A percentile compares a stretch with the other conserved stretches of the same genome.
phyloP scores from a whole-genome alignment of 371 early-diverging fungal genomes.

The Ecytonucleospora hepatopenaei region DNA sequence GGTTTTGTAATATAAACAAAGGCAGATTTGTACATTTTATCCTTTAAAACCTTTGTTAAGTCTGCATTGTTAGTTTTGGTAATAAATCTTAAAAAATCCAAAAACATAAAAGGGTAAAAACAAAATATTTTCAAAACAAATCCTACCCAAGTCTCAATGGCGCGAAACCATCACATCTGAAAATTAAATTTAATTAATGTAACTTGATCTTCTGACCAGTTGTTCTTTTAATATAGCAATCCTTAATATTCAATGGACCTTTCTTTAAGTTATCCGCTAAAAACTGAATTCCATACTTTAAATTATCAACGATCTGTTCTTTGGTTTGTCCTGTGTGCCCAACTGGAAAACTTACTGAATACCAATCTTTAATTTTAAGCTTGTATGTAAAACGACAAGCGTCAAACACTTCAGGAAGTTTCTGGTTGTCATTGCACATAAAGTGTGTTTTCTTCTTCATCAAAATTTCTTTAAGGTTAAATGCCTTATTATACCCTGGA shows the following conservation, averaged over 20 bases:
- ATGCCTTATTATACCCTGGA: conserved; percentile 90
- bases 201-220: conserved; percentile 72
- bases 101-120: background rate
- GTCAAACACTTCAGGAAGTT: conserved; percentile 73
- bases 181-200: conserved; percentile 41
- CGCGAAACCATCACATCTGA: conserved; percentile 9
- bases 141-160: conserved; percentile 24
- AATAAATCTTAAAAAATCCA: background rate
- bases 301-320: conserved; percentile 83
- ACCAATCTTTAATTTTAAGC: conserved; percentile 95
- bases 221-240: conserved; percentile 86
- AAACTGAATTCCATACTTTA: conserved; percentile 89
- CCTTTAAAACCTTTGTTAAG: conserved; percentile 6
- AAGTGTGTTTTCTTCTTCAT: conserved; percentile 88
- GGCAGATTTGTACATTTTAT: conserved; percentile 38
- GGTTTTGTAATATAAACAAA: conserved; percentile 31
- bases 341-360: conserved; percentile 88
- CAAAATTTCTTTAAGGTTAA: conserved; percentile 82
- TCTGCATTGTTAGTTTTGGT: conserved; percentile 3
- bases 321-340: conserved; percentile 86
- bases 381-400: conserved; percentile 90
- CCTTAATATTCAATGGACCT: conserved; percentile 95
- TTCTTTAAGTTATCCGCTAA: conserved; percentile 90
- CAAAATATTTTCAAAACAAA: background rate
- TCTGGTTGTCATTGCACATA: conserved; percentile 79